Percentiles rank a stretch among this genome's conserved stretches.
Evolutionary conservation across 2,329 filamentous ascomycete genomes (phyloP).

Genomic region (Colletotrichum nymphaeae): DNA sequence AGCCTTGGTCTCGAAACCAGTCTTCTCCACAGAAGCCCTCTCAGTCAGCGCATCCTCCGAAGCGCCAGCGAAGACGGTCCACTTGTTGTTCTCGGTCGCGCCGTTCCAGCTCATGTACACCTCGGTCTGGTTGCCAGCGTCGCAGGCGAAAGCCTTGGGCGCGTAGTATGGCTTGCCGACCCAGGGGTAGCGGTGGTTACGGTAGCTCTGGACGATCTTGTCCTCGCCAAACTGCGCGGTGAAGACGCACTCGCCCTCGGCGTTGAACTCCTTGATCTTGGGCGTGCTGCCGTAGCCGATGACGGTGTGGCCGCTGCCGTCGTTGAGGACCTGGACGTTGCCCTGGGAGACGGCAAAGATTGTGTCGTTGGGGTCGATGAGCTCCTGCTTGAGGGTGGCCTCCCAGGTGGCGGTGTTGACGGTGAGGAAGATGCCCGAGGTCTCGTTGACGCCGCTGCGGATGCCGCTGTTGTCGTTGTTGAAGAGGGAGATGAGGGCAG

Average conservation of each 20-base stretch:
- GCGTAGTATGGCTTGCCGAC: conserved; percentile 53
- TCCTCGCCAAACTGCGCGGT: conserved; percentile 59
- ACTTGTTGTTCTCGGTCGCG: conserved; percentile 44
- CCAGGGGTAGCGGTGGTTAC: conserved; percentile 66
- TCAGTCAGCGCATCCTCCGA: background rate
- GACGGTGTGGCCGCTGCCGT: conserved; percentile 59
- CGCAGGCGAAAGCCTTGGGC: conserved; percentile 21
- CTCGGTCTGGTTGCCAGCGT: conserved; percentile 18
- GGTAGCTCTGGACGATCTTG: conserved; percentile 61
- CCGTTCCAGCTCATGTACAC: conserved; percentile 53
- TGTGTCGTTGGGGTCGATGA: conserved; percentile 36
- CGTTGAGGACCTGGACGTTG: conserved; percentile 62
- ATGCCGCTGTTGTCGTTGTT: conserved; percentile 48
- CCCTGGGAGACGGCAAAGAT: conserved; percentile 61
- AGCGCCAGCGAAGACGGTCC: conserved; percentile 40
- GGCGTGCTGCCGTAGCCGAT: conserved; percentile 67
- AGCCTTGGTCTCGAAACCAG: conserved; percentile 24
- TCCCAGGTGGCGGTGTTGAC: conserved; percentile 42
- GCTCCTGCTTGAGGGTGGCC: conserved; percentile 40
- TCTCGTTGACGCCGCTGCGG: conserved; percentile 35
- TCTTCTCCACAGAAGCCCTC: conserved; percentile 9
- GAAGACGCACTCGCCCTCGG: conserved; percentile 61
- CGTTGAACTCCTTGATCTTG: conserved; percentile 58
- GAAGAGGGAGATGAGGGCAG: conserved; percentile 45
- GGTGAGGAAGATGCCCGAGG: conserved; percentile 39